phyloP scores from a whole-genome alignment of 1,284 basidiomycete genomes.

The Xerocomus amazonicus region DNA sequence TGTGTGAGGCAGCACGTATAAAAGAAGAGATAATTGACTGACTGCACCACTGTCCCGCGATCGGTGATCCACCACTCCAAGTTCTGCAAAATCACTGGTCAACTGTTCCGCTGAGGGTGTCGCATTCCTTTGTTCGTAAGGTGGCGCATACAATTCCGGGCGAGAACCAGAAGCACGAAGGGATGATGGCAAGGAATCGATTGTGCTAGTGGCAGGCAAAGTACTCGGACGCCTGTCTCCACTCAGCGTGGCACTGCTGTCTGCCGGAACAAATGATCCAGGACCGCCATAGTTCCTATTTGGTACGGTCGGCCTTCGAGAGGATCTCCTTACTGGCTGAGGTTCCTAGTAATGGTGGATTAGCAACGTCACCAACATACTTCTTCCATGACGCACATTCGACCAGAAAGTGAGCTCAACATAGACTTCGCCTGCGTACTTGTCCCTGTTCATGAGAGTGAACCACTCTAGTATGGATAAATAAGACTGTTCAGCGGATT shows the following conservation, averaged over 20 bases:
- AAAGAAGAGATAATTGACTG: conserved; percentile 29
- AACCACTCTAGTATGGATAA: conserved; percentile 79
- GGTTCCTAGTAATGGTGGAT: conserved; percentile 50
- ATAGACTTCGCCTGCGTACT: conserved; percentile 92
- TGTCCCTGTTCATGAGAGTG: conserved; percentile 81
- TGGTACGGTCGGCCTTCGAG: conserved; percentile 46
- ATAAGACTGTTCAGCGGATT: conserved; percentile 1
- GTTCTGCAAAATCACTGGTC: conserved; percentile 60
- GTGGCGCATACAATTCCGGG: conserved; percentile 69
- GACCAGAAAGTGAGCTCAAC: conserved; percentile 95
- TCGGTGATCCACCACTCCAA: conserved; percentile 50
- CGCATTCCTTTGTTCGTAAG: conserved; percentile 52
- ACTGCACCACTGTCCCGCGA: conserved; percentile 66
- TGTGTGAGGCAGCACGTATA: conserved; percentile 8
- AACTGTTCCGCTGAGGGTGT: conserved; percentile 47
- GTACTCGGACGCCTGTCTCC: conserved; percentile 22
- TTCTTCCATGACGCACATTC: conserved; percentile 62
- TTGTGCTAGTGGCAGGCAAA: conserved; percentile 39
- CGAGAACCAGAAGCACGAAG: conserved; percentile 58
- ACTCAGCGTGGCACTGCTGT: conserved; percentile 35
- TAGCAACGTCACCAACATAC: conserved; percentile 1
- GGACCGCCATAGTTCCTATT: conserved; percentile 71
- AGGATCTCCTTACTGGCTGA: conserved; percentile 63
- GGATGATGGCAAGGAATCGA: conserved; percentile 55
- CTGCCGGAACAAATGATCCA: conserved; percentile 65